phyloP scores from a whole-genome alignment of 2,329 filamentous ascomycete species.

The Ilyonectria destructans region DNA sequence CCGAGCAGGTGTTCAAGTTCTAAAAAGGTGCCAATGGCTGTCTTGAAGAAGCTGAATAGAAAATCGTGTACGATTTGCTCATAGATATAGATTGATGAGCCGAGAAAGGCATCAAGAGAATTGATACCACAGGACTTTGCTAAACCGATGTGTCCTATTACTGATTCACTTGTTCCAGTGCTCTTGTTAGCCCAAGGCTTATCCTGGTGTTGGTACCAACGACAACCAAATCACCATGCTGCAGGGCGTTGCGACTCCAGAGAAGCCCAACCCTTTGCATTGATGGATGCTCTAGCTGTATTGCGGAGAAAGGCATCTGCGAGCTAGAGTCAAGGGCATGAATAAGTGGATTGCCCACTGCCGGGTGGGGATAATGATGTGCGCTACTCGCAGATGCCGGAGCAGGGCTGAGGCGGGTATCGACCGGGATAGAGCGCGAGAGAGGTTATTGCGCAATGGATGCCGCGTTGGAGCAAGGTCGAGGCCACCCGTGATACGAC shows the following conservation, averaged over 20 bases:
- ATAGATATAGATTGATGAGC: slow-evolving; percentile 46
- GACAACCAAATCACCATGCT: neutral
- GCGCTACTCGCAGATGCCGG: neutral
- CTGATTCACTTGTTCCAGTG: neutral
- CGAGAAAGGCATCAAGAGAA: slow-evolving; percentile 39
- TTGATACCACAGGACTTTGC: slow-evolving; percentile 34
- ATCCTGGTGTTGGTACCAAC: neutral
- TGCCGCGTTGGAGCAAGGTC: neutral
- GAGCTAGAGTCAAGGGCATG: neutral
- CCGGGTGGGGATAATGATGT: neutral
- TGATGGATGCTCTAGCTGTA: neutral
- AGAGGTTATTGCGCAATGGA: neutral
- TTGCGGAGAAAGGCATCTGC: neutral
- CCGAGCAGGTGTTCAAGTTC: slow-evolving; percentile 96
- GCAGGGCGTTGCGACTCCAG: neutral
- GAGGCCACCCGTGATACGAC: neutral
- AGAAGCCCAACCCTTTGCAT: neutral
- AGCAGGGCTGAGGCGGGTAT: neutral
- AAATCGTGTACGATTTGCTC: slow-evolving; percentile 46
- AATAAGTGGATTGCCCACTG: neutral
- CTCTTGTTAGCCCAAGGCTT: neutral
- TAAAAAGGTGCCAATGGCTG: slow-evolving; percentile 58
- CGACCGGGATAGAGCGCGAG: neutral
- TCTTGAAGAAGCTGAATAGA: slow-evolving; percentile 32
- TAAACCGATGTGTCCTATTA: neutral